These are phyloP conservation scores for Talaromyces verruculosus DNA, from an alignment of 2,329 filamentous ascomycete genomes.

Conservation along the genomic window DNA sequence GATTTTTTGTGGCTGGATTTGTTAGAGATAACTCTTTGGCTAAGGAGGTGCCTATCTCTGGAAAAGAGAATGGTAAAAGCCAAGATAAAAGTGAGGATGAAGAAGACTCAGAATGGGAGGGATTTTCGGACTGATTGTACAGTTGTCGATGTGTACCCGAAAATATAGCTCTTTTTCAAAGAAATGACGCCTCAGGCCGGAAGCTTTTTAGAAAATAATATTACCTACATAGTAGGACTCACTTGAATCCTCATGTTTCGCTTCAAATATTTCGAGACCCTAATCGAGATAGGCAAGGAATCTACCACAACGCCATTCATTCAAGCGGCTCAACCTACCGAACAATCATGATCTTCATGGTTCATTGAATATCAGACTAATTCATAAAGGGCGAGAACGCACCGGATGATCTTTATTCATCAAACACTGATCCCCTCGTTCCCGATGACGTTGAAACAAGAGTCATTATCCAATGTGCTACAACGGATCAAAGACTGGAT, in stretches of 20 bases:
- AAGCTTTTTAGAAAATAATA: neutral
- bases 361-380: neutral
- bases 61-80: conserved; percentile 8
- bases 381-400: neutral
- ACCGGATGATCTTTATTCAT: neutral
- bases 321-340: neutral
- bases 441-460: neutral
- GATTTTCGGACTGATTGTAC: conserved; percentile 40
- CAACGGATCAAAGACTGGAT: neutral
- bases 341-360: neutral
- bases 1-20: conserved; percentile 93
- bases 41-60: conserved; percentile 25
- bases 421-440: neutral
- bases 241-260: neutral
- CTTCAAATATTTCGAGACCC: neutral
- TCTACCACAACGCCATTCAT: neutral
- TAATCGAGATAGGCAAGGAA: neutral
- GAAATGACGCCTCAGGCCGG: neutral
- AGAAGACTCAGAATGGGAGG: conserved; percentile 46
- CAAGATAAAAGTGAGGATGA: conserved; percentile 28
- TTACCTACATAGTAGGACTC: neutral
- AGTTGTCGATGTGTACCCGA: no score
- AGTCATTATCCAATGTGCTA: conserved; percentile 4
- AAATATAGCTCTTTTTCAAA: neutral
- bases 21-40: conserved; percentile 58